Evolutionary conservation across 1,139 yeast species (phyloP).

Genomic region (Suhomyces guaymorum): DNA sequence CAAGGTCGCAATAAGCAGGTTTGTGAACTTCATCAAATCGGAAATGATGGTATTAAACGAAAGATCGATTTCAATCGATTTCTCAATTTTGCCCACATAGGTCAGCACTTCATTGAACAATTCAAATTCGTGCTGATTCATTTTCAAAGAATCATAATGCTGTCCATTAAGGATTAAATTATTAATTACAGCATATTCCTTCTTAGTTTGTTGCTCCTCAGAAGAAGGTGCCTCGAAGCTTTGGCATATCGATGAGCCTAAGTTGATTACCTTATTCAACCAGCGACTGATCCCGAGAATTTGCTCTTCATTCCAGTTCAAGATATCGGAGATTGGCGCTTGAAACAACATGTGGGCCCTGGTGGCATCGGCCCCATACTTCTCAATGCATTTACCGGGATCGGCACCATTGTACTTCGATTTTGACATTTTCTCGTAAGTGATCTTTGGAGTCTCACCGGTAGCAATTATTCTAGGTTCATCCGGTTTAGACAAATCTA

Average conservation of each 20-base stretch:
- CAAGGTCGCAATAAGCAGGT: slow-evolving; percentile 44
- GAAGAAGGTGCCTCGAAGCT: not conserved
- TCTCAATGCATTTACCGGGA: slow-evolving; percentile 72
- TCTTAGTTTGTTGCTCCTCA: not conserved
- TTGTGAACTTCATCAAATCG: slow-evolving; percentile 85
- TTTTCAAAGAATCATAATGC: slow-evolving; percentile 16
- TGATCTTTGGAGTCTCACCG: slow-evolving; percentile 52
- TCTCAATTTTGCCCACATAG: slow-evolving; percentile 52
- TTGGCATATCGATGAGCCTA: slow-evolving; percentile 17
- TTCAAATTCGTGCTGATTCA: slow-evolving; percentile 49
- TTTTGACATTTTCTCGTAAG: slow-evolving; percentile 93
- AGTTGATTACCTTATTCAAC: slow-evolving; percentile 62
- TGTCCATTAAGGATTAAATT: slow-evolving; percentile 27
- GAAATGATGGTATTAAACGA: slow-evolving; percentile 84
- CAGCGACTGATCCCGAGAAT: slow-evolving; percentile 87
- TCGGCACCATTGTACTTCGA: slow-evolving; percentile 94
- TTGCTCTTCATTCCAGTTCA: slow-evolving; percentile 88
- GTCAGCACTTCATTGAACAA: slow-evolving; percentile 60
- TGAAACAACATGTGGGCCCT: slow-evolving; percentile 93
- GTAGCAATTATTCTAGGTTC: slow-evolving; percentile 50
- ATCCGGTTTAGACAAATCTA: slow-evolving; percentile 42
- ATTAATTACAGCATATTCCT: slow-evolving; percentile 1
- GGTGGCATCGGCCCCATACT: slow-evolving; percentile 91
- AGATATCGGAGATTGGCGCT: slow-evolving; percentile 80
- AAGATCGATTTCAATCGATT: slow-evolving; percentile 58